Base-by-base conservation (phyloP, 83 land plant species). In the Larix sibirica region DNA sequence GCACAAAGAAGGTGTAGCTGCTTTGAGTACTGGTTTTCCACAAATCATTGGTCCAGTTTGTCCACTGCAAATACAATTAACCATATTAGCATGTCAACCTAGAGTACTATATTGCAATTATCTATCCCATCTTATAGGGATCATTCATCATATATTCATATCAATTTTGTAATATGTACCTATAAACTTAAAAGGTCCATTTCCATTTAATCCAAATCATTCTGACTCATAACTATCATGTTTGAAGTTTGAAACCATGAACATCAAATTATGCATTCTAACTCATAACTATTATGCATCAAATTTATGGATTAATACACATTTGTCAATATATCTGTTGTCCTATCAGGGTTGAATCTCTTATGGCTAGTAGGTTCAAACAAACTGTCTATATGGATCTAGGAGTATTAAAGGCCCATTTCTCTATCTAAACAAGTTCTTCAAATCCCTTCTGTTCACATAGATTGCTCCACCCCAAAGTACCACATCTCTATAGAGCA, bases 21-120 rank as follows among this genome's bases (percentile, higher is more conserved):
- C 88, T 77, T 85, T 89, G 47, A 96, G 84, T 1, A 94, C 90
- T 54, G 99, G 97, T 83, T 91, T 96, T 71, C 87, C 88, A 88
- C 99, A 96, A 16, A 84, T 74, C 36, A 88, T 60, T 36, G 88
- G 86, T 16, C 95, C 95, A 81, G 77, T 79, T 70, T 87, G 90
- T 23, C 84, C 84, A 81, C 95, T 96, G 87, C 90, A 81, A 62
- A 77, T 44, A 26, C 78, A 47, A 44, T 21, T 58, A 75, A 23
- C 42, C 16, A 75, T 50, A 47, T 47, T 47, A 75, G 54, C 36
- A 71, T 18, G 50, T 40, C 13, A 71, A 70, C 6, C 14, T 71
- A 71, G 6, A 71, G 24, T 3, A 40, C 9, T 9, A 18, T 3
- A 40, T n/a, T 38, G 2, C 54, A 47, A 47, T 7, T 47, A 47